phyloP scores from a whole-genome alignment of 2,329 filamentous ascomycete species.

The Fusarium sp. region DNA sequence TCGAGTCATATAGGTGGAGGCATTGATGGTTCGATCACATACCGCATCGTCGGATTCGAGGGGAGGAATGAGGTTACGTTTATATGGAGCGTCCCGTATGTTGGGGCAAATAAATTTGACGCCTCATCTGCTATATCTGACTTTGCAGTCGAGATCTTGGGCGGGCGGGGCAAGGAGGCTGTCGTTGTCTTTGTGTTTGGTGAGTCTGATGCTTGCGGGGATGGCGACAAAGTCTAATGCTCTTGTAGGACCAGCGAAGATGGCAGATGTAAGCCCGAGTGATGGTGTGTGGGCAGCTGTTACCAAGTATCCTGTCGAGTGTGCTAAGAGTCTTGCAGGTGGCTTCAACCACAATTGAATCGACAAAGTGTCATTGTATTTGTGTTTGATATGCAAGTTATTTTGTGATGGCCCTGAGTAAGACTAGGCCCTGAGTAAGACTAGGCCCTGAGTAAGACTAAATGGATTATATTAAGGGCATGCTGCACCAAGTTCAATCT shows the following conservation, averaged over 20 bases:
- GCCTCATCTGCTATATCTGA: background rate
- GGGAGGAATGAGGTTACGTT: background rate
- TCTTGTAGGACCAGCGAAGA: background rate
- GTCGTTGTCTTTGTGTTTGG: conserved; percentile 14
- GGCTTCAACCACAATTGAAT: background rate
- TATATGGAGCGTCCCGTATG: conserved; percentile 2
- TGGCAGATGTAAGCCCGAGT: background rate
- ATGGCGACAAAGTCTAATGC: background rate
- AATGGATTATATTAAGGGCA: too few species aligned
- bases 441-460: fast-evolving
- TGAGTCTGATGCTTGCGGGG: background rate
- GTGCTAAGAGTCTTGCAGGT: background rate
- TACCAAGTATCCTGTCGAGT: background rate
- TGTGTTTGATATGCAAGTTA: fast-evolving
- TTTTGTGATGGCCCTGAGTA: fast-evolving
- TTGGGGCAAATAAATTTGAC: conserved; percentile 8
- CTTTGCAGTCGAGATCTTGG: background rate
- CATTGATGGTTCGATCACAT: background rate
- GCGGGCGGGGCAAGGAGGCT: conserved; percentile 1
- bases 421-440: too few species aligned
- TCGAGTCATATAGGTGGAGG: background rate
- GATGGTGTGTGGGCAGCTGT: background rate
- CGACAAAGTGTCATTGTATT: too few species aligned
- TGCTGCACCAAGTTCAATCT: background rate
- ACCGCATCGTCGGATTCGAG: background rate